Conservation (phyloP, 2,329 filamentous ascomycete species). For the Zalaria sp. region DNA sequence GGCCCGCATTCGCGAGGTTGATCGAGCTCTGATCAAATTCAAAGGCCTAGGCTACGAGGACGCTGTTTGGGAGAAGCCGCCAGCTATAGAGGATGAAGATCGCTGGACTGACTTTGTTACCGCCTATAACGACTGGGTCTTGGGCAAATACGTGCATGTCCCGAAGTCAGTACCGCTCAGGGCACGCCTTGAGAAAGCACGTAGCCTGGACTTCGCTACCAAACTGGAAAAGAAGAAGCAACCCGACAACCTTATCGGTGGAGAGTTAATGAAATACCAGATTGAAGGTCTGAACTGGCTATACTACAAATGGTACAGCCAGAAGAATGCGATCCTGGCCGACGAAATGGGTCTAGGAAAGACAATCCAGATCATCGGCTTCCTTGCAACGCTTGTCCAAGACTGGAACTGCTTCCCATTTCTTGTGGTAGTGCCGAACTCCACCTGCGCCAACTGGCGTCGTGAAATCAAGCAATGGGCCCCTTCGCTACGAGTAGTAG, state of each 20-base stretch:
- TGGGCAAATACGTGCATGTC: slow-evolving; percentile 58
- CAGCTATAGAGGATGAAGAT: slow-evolving; percentile 46
- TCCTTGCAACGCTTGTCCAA: slow-evolving; percentile 55
- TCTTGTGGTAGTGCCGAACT: slow-evolving; percentile 82
- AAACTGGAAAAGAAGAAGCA: slow-evolving; percentile 56
- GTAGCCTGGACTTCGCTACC: slow-evolving; percentile 49
- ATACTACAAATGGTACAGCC: slow-evolving; percentile 71
- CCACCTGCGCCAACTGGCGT: slow-evolving; percentile 95
- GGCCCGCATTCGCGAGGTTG: slow-evolving; percentile 56
- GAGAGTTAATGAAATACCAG: slow-evolving; percentile 86
- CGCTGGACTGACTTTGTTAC: slow-evolving; percentile 66
- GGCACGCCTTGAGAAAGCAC: slow-evolving; percentile 54
- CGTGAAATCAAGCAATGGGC: slow-evolving; percentile 92
- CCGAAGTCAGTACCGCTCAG: slow-evolving; percentile 42
- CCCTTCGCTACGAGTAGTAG: slow-evolving; percentile 73
- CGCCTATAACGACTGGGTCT: slow-evolving; percentile 78
- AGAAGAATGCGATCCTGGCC: slow-evolving; percentile 78
- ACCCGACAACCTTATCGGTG: slow-evolving; percentile 58
- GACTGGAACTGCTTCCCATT: slow-evolving; percentile 72
- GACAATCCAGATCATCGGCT: slow-evolving; percentile 80
- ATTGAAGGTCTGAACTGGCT: slow-evolving; percentile 91
- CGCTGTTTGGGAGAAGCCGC: slow-evolving; percentile 76
- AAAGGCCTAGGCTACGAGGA: slow-evolving; percentile 87
- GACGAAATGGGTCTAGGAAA: slow-evolving; percentile 99
- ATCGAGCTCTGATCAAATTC: slow-evolving; percentile 72